A percentile compares a stretch with the other conserved stretches of the same genome.
These are phyloP conservation scores for Aureobasidium mangrovei DNA, from an alignment of 2,329 filamentous ascomycete species.

Conservation along the genomic window DNA sequence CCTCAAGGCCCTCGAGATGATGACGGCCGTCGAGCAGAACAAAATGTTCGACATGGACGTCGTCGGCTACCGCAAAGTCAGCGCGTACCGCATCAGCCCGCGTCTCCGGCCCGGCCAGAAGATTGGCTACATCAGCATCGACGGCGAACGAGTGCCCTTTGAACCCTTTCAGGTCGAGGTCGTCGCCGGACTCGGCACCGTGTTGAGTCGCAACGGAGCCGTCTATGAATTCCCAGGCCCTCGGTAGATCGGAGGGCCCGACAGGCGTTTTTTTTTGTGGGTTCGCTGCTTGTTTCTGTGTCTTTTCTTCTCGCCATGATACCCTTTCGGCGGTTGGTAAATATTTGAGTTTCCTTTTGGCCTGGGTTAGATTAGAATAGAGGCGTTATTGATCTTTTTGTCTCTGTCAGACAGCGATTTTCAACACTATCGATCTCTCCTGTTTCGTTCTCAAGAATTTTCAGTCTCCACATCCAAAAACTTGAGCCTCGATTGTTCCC, in stretches of 20 bases:
- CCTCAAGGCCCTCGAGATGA: slow-evolving; percentile 56
- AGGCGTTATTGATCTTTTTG: too few relatives aligned
- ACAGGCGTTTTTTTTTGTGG: not conserved
- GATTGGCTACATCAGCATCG: slow-evolving; percentile 84
- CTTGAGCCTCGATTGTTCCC: too few relatives aligned
- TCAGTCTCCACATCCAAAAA: too few relatives aligned
- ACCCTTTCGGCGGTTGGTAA: not conserved
- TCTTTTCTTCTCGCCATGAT: not conserved
- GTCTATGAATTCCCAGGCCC: slow-evolving; percentile 54
- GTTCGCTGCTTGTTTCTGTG: not conserved
- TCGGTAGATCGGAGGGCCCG: not conserved
- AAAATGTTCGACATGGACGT: slow-evolving; percentile 71
- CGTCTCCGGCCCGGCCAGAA: slow-evolving; percentile 38
- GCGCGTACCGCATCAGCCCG: slow-evolving; percentile 79
- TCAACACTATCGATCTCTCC: too few relatives aligned
- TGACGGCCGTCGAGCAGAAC: slow-evolving; percentile 63
- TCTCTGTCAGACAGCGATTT: too few relatives aligned
- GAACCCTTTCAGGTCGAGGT: slow-evolving; percentile 87
- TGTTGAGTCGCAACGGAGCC: slow-evolving; percentile 66
- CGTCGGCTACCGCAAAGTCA: slow-evolving; percentile 74
- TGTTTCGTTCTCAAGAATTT: too few relatives aligned
- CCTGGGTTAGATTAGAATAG: too few relatives aligned
- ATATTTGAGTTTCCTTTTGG: too few relatives aligned
- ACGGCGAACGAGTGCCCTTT: slow-evolving; percentile 82
- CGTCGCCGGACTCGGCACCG: slow-evolving; percentile 70